Conservation (phyloP, 169 alveolate species). For the Plasmodium yoelii region DNA sequence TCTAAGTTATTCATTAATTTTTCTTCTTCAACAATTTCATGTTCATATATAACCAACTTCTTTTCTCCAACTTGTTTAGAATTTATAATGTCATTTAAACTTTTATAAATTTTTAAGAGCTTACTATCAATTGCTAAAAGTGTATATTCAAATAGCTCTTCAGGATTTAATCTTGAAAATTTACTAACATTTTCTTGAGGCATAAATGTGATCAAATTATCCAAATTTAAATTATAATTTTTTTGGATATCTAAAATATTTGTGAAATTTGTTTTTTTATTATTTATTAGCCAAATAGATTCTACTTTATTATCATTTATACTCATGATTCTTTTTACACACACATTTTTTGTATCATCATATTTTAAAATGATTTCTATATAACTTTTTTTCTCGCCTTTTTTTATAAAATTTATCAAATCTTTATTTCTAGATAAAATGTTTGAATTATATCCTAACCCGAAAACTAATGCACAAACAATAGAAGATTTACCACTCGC, state of each 20-base stretch:
- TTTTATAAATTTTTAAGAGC: conserved; percentile 44
- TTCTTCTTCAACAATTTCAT: conserved; percentile 63
- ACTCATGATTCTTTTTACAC: conserved; percentile 49
- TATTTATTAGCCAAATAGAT: conserved; percentile 78
- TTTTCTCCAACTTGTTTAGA: conserved; percentile 57
- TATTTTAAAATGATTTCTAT: conserved; percentile 56
- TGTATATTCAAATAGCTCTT: conserved; percentile 81
- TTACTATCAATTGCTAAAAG: conserved; percentile 79
- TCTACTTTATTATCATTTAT: conserved; percentile 27
- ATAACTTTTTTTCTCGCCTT: conserved; percentile 75
- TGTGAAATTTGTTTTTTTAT: conserved; percentile 61
- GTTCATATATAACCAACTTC: conserved; percentile 41
- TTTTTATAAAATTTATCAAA: conserved; percentile 78
- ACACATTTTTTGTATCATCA: conserved; percentile 16
- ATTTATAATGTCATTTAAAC: conserved; percentile 47
- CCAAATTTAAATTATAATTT: conserved; percentile 76
- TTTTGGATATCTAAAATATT: conserved; percentile 66
- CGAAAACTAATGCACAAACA: conserved; percentile 83
- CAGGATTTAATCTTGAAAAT: conserved; percentile 80
- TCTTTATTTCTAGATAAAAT: conserved; percentile 81
- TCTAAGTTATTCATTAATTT: conserved; percentile 25
- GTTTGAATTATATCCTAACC: conserved; percentile 80
- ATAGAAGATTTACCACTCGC: conserved; percentile 85
- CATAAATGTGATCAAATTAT: conserved; percentile 80
- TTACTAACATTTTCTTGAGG: conserved; percentile 85